phyloP scores from a whole-genome alignment of 2,329 filamentous ascomycete genomes.

The Fusarium mundagurra region DNA sequence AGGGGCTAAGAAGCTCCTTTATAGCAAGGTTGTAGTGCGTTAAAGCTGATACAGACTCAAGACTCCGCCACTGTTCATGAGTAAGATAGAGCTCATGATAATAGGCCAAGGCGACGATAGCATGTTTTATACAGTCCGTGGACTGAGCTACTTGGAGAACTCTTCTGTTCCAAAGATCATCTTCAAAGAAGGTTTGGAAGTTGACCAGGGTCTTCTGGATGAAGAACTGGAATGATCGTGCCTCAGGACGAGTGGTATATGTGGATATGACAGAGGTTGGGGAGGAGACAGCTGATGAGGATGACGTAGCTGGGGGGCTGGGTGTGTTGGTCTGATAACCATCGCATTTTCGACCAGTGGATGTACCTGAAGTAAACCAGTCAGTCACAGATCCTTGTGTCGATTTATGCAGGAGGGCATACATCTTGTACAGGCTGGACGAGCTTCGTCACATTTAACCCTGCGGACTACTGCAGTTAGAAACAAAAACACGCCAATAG shows the following conservation, averaged over 20 bases:
- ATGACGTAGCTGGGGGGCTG: background rate
- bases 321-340: background rate
- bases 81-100: constrained; percentile 17
- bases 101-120: constrained; percentile 1
- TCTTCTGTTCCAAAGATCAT: constrained; percentile 14
- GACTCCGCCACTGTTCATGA: background rate
- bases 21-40: constrained; percentile 29
- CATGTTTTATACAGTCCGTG: constrained; percentile 7
- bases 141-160: constrained; percentile 15
- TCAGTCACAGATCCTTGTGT: background rate
- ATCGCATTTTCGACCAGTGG: constrained; percentile 24
- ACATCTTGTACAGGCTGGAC: constrained; percentile 16
- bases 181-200: constrained; percentile 26
- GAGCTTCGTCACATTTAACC: constrained; percentile 23
- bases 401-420: background rate
- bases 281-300: background rate
- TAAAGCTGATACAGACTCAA: background rate
- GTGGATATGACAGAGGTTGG: background rate
- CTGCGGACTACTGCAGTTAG: background rate
- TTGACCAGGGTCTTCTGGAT: constrained; percentile 17
- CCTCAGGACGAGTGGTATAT: background rate
- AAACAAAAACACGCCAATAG: accelerated
- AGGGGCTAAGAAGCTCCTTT: background rate
- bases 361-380: background rate
- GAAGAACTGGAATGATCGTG: constrained; percentile 20